phyloP scores from a whole-genome alignment of 129 eudicot genomes.

The Pittosporum tobira region DNA sequence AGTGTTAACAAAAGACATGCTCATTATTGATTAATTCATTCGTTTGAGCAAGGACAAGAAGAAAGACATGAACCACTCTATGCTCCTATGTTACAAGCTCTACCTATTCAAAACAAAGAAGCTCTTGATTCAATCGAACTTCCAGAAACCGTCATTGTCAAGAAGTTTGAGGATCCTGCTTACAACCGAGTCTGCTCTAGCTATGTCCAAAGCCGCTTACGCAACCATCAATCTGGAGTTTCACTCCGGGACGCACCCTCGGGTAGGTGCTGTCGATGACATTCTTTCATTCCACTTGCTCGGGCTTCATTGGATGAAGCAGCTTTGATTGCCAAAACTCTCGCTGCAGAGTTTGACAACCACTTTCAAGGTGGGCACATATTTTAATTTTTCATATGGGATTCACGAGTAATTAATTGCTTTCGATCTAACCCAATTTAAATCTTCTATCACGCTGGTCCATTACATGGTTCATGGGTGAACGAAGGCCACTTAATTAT shows the following conservation, averaged over 20 bases:
- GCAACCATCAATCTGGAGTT: constrained; percentile 33
- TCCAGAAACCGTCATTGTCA: constrained; percentile 40
- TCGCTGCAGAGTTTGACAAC: constrained; percentile 40
- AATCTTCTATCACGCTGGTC: too few species aligned
- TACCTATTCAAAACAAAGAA: constrained; percentile 35
- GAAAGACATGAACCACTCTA: constrained; percentile 31
- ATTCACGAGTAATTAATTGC: too few species aligned
- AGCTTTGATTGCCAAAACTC: constrained; percentile 41
- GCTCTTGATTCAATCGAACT: constrained; percentile 35
- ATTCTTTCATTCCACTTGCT: constrained; percentile 38
- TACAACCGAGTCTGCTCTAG: constrained; percentile 40
- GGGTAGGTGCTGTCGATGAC: constrained; percentile 57
- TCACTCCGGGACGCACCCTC: constrained; percentile 45
- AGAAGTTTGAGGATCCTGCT: constrained; percentile 35
- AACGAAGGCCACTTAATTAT: too few species aligned
- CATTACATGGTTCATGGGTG: too few species aligned
- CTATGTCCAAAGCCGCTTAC: constrained; percentile 45
- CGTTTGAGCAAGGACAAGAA: constrained; percentile 29
- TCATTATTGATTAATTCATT: too few species aligned
- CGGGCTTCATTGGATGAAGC: constrained; percentile 52
- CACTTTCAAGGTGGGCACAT: constrained; percentile 31
- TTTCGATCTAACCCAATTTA: too few species aligned
- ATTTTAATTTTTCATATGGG: neutral
- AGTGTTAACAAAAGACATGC: too few species aligned
- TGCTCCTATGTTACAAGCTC: constrained; percentile 51